These are phyloP conservation scores for Erysiphe neolycopersici DNA, from an alignment of 2,329 filamentous ascomycete genomes.

Conservation along the genomic window DNA sequence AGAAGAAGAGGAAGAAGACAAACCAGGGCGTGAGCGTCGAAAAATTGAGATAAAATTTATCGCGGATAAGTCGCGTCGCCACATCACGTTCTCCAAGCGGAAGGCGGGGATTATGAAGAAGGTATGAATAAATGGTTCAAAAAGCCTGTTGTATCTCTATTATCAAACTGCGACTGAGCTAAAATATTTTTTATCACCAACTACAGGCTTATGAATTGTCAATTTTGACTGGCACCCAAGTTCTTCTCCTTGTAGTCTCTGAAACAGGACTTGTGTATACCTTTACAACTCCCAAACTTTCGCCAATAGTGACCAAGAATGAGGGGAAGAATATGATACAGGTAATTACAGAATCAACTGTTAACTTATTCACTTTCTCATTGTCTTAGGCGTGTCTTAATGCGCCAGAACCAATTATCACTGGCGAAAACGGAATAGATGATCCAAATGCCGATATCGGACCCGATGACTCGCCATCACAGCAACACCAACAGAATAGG, in stretches of 20 bases:
- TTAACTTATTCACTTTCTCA: conserved; percentile 12
- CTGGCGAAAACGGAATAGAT: conserved; percentile 59
- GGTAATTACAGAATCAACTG: conserved; percentile 22
- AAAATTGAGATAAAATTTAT: conserved; percentile 99
- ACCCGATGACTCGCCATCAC: conserved; percentile 62
- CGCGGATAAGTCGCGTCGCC: conserved; percentile 94
- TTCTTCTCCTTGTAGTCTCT: conserved; percentile 83
- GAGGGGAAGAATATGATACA: conserved; percentile 99
- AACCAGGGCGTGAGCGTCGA: conserved; percentile 86
- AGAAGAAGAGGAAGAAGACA: conserved; percentile 92
- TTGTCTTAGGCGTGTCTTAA: conserved; percentile 63
- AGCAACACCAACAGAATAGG: conserved; percentile 37
- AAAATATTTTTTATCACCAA: background rate
- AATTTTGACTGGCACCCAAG: conserved; percentile 91
- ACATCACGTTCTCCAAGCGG: conserved; percentile 98
- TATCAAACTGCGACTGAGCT: background rate
- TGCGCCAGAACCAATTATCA: conserved; percentile 65
- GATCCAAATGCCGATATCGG: conserved; percentile 58
- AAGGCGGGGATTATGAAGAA: conserved; percentile 99
- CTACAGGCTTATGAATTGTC: conserved; percentile 82
- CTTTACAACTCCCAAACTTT: conserved; percentile 93
- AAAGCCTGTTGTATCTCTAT: background rate
- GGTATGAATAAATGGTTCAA: conserved; percentile 28
- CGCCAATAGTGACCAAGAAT: conserved; percentile 90
- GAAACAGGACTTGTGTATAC: conserved; percentile 96